Percentiles rank a stretch among this genome's conserved stretches.
phyloP scores from a whole-genome alignment of 768 basidiomycete species.

The Kwoniella dendrophila region DNA sequence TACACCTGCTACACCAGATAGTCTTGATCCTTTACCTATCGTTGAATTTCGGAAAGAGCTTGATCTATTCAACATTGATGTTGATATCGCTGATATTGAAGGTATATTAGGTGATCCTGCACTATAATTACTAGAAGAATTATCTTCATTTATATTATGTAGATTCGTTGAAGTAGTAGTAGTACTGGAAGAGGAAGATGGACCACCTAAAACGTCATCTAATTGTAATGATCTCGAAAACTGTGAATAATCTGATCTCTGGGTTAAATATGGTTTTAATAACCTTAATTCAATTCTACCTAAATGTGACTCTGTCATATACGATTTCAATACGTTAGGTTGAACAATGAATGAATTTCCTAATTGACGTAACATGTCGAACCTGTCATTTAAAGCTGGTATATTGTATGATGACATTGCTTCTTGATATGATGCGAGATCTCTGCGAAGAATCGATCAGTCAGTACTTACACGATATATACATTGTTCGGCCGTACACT shows the following conservation, averaged over 20 bases:
- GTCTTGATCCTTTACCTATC: conserved; percentile 27
- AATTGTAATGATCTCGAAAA: conserved; percentile 58
- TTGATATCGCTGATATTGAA: conserved; percentile 7
- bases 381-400: conserved; percentile 83
- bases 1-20: conserved; percentile 47
- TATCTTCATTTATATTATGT: not conserved
- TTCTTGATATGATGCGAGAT: conserved; percentile 95
- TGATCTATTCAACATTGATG: conserved; percentile 7
- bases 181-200: conserved; percentile 7
- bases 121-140: too few species aligned
- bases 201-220: conserved; percentile 37
- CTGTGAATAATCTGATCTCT: conserved; percentile 86
- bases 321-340: conserved; percentile 90
- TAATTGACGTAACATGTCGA: conserved; percentile 95
- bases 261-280: conserved; percentile 84
- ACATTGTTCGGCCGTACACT: conserved; percentile 36
- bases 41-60: conserved; percentile 1
- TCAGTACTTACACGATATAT: not conserved
- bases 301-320: conserved; percentile 90
- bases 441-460: conserved; percentile 61
- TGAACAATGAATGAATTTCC: conserved; percentile 96
- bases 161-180: not conserved
- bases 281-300: conserved; percentile 85
- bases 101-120: not conserved
- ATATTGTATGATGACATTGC: conserved; percentile 78